These are phyloP conservation scores for Corymbia maculata DNA, from an alignment of 345 rosid genomes.

Conservation along the genomic window DNA sequence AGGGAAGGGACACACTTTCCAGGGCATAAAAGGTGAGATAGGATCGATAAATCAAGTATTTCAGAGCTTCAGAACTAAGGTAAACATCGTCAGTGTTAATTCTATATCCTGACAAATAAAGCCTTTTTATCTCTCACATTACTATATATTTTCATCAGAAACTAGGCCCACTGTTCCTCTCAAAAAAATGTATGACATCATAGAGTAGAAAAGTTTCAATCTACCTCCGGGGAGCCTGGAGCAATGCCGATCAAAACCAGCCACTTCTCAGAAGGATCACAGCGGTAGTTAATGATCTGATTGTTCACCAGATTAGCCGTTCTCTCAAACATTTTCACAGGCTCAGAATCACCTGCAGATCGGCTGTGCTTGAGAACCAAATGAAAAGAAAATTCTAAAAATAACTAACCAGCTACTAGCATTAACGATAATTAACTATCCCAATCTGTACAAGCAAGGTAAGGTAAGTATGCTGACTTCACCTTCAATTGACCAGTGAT, in stretches of 20 bases:
- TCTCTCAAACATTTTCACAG: conserved; percentile 94
- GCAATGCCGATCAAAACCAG: conserved; percentile 95
- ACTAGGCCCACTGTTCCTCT: not conserved
- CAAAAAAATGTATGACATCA: not conserved
- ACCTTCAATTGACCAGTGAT: conserved; percentile 99
- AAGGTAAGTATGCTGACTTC: not conserved
- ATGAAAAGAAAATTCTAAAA: not conserved
- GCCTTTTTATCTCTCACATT: not conserved
- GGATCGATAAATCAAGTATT: not conserved
- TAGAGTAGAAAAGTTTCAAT: not conserved
- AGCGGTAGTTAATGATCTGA: conserved; percentile 93
- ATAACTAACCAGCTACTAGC: not conserved
- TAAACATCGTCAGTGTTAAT: not conserved
- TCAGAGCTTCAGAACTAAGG: not conserved
- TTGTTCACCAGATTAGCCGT: conserved; percentile 86
- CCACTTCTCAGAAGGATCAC: conserved; percentile 97
- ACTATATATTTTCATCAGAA: not conserved
- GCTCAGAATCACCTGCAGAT: conserved; percentile 84
- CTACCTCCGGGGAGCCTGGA: conserved; percentile 97
- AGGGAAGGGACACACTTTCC: not conserved
- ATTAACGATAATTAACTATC: not conserved
- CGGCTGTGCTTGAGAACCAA: not conserved
- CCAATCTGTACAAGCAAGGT: not conserved
- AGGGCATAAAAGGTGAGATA: not conserved
- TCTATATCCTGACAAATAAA: not conserved